Conservation (phyloP, 2,329 filamentous ascomycete species). For the Colletotrichum phormii region DNA sequence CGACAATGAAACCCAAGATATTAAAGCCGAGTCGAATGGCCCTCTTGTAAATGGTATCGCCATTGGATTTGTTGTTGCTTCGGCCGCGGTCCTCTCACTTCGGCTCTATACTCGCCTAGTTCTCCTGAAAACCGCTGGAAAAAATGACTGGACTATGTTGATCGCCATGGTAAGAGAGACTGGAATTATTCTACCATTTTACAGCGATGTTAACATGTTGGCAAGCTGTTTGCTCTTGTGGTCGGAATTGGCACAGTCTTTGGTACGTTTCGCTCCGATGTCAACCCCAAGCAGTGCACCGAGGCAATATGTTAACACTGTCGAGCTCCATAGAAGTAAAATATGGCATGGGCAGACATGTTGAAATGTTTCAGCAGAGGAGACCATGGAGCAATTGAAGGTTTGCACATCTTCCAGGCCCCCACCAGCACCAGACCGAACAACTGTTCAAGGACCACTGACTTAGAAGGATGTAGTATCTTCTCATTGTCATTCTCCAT, state of each 20-base stretch:
- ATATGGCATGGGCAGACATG: conserved; percentile 43
- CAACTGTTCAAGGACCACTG: background rate
- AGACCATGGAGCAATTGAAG: conserved; percentile 40
- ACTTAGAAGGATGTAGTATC: conserved; percentile 37
- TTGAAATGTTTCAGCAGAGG: conserved; percentile 36
- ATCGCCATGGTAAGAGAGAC: conserved; percentile 37
- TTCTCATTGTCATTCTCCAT: conserved; percentile 42
- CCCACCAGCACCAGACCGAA: background rate
- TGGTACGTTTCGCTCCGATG: background rate
- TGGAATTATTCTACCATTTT: too few species aligned
- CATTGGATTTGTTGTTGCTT: conserved; percentile 37
- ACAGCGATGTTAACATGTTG: too few species aligned
- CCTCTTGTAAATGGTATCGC: conserved; percentile 40
- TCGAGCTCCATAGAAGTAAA: conserved; percentile 37
- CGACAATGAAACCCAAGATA: background rate
- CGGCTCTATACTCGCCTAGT: conserved; percentile 41
- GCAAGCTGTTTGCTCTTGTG: conserved; percentile 38
- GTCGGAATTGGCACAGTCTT: conserved; percentile 28
- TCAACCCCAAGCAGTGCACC: background rate
- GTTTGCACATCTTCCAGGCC: conserved; percentile 18
- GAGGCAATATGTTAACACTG: background rate
- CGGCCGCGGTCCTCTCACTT: conserved; percentile 33
- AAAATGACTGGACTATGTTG: conserved; percentile 44
- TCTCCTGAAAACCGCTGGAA: conserved; percentile 41
- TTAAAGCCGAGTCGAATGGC: conserved; percentile 38